Conservation (phyloP, 2,329 filamentous ascomycete species). For the Microdochium paspali region DNA sequence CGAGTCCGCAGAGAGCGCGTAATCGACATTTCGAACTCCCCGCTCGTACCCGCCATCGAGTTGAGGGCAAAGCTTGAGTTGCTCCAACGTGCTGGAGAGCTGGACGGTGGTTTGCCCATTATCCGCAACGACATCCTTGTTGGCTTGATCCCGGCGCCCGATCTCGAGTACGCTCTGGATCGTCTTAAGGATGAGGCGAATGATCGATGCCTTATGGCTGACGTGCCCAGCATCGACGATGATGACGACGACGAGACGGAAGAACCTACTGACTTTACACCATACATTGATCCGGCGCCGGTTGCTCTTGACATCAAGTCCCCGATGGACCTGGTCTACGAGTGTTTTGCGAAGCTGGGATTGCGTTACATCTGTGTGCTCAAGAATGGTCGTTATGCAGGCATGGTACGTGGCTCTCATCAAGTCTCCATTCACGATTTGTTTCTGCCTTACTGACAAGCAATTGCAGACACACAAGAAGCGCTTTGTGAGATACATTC, state of each 20-base stretch:
- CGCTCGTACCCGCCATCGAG: slow-evolving; percentile 65
- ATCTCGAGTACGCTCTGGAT: slow-evolving; percentile 88
- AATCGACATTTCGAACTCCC: slow-evolving; percentile 81
- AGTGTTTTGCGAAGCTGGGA: slow-evolving; percentile 91
- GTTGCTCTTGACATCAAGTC: slow-evolving; percentile 80
- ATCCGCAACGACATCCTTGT: slow-evolving; percentile 70
- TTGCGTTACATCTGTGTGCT: slow-evolving; percentile 87
- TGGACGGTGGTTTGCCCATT: slow-evolving; percentile 88
- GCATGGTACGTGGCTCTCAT: slow-evolving; percentile 54
- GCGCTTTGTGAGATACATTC: slow-evolving; percentile 88
- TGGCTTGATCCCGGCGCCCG: slow-evolving; percentile 85
- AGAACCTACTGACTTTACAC: slow-evolving; percentile 78
- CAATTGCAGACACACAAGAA: slow-evolving; percentile 76
- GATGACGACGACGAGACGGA: slow-evolving; percentile 42
- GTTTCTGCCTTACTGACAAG: slow-evolving; percentile 5
- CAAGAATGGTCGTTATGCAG: slow-evolving; percentile 74
- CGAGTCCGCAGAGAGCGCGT: slow-evolving; percentile 64
- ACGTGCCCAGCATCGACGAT: slow-evolving; percentile 53
- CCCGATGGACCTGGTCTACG: slow-evolving; percentile 91
- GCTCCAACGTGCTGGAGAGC: slow-evolving; percentile 75
- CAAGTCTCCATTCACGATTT: not conserved
- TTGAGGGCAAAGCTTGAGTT: slow-evolving; percentile 74
- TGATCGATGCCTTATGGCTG: slow-evolving; percentile 73
- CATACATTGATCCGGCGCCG: slow-evolving; percentile 85
- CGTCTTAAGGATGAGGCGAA: slow-evolving; percentile 66